Conservation (phyloP, 2,329 filamentous ascomycete species). For the Ramichloridium luteum region DNA sequence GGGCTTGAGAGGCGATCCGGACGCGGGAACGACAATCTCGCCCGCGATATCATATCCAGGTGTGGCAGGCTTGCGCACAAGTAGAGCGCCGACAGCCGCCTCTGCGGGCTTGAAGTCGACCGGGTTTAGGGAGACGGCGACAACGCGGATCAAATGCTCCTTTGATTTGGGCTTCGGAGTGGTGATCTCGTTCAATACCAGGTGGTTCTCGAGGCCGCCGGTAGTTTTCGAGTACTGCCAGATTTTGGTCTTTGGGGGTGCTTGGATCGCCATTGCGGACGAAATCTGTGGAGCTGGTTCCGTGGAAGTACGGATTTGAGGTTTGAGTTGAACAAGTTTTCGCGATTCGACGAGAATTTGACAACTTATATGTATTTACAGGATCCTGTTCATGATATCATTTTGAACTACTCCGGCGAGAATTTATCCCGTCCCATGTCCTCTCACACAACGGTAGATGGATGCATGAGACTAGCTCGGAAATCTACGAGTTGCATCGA, state of each 20-base stretch:
- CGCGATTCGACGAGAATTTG: too few relatives aligned
- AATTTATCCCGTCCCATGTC: too few relatives aligned
- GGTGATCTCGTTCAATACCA: not conserved
- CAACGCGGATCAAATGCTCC: constrained; percentile 31
- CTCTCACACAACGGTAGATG: too few relatives aligned
- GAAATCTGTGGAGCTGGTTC: too few relatives aligned
- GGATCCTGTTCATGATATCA: too few relatives aligned
- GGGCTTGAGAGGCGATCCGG: constrained; percentile 18
- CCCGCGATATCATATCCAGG: constrained; percentile 43
- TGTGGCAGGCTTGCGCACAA: constrained; percentile 30
- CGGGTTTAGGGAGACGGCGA: constrained; percentile 36
- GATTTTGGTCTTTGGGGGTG: not conserved
- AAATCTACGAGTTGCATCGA: too few relatives aligned
- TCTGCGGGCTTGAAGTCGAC: constrained; percentile 40
- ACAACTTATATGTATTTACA: too few relatives aligned
- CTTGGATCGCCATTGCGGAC: too few relatives aligned
- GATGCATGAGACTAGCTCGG: too few relatives aligned
- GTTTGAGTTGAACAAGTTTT: too few relatives aligned
- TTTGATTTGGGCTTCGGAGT: not conserved
- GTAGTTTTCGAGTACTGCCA: constrained; percentile 2
- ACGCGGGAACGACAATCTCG: constrained; percentile 29
- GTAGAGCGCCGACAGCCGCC: constrained; percentile 27
- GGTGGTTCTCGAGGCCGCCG: constrained; percentile 2
- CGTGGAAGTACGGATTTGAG: too few relatives aligned
- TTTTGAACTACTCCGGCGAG: too few relatives aligned